A percentile compares a stretch with the other conserved stretches of the same genome.
These are phyloP conservation scores for Botrytis byssoidea DNA, from an alignment of 2,329 filamentous ascomycete species.

Conservation along the genomic window DNA sequence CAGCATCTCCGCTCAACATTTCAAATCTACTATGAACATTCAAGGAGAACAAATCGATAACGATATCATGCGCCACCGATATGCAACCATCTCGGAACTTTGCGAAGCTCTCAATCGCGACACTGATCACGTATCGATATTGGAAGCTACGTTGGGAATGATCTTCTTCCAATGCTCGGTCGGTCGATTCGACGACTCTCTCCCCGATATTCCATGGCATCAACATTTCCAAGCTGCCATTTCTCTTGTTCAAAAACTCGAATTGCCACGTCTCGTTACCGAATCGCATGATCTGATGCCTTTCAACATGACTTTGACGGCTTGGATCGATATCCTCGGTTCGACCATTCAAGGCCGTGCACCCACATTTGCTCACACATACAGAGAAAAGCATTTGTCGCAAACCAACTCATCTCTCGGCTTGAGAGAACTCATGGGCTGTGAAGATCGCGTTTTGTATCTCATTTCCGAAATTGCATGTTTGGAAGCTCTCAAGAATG, in stretches of 20 bases:
- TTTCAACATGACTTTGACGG: conserved; percentile 92
- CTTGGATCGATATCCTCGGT: conserved; percentile 97
- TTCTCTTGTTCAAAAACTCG: conserved; percentile 80
- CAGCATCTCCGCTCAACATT: conserved; percentile 87
- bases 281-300: conserved; percentile 50
- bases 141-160: conserved; percentile 90
- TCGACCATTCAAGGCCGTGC: conserved; percentile 86
- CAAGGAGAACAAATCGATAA: conserved; percentile 74
- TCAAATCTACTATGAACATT: conserved; percentile 72
- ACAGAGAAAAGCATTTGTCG: conserved; percentile 88
- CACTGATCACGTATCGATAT: conserved; percentile 79
- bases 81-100: conserved; percentile 79
- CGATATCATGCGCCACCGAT: conserved; percentile 90
- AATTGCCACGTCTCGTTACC: conserved; percentile 67
- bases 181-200: conserved; percentile 76
- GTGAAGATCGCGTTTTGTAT: conserved; percentile 96
- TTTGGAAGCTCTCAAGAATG: conserved; percentile 81
- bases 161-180: conserved; percentile 96
- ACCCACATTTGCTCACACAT: conserved; percentile 89
- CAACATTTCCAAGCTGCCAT: conserved; percentile 93
- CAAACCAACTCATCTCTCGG: conserved; percentile 60
- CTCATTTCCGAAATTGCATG: conserved; percentile 96
- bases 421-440: conserved; percentile 92
- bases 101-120: conserved; percentile 80
- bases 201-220: conserved; percentile 94